A percentile compares a stretch with the other conserved stretches of the same genome.
phyloP scores from a whole-genome alignment of 305 asterid species.

The Solanum chacoense region DNA sequence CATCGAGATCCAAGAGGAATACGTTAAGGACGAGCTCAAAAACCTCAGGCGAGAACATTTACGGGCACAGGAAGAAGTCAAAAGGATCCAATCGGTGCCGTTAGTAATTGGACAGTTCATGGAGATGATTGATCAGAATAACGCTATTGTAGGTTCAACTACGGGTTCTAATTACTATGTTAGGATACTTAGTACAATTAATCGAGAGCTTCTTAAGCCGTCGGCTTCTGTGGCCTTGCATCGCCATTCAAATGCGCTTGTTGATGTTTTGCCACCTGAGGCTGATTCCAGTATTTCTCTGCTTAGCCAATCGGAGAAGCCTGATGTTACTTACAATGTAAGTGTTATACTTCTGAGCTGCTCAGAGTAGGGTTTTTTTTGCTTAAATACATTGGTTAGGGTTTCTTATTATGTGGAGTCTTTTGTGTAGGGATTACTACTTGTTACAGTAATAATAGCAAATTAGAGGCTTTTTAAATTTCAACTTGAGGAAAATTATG shows the following conservation, averaged over 20 bases:
- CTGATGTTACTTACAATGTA: slow-evolving; percentile 68
- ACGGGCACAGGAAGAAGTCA: slow-evolving; percentile 85
- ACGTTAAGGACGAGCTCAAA: slow-evolving; percentile 72
- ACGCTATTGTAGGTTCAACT: slow-evolving; percentile 82
- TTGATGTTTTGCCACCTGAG: slow-evolving; percentile 84
- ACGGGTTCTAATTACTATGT: slow-evolving; percentile 83
- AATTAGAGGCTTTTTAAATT: neutral
- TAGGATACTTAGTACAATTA: slow-evolving; percentile 70
- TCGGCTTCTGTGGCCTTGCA: slow-evolving; percentile 81
- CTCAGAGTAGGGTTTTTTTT: neutral
- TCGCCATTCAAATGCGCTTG: slow-evolving; percentile 80
- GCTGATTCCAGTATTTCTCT: slow-evolving; percentile 89
- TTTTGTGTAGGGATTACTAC: neutral
- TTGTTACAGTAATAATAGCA: neutral
- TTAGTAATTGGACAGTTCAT: slow-evolving; percentile 88
- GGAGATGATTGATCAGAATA: slow-evolving; percentile 88
- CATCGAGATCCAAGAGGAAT: slow-evolving; percentile 76
- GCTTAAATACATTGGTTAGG: neutral
- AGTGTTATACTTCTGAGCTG: slow-evolving; percentile 5
- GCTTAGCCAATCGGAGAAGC: slow-evolving; percentile 83
- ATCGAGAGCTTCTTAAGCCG: slow-evolving; percentile 74
- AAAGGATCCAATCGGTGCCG: slow-evolving; percentile 83
- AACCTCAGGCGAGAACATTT: slow-evolving; percentile 76
- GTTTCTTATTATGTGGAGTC: neutral
- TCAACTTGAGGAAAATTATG: no score